These are phyloP conservation scores for Funneliformis geosporum DNA, from an alignment of 192 early-diverging fungal species.

Conservation along the genomic window DNA sequence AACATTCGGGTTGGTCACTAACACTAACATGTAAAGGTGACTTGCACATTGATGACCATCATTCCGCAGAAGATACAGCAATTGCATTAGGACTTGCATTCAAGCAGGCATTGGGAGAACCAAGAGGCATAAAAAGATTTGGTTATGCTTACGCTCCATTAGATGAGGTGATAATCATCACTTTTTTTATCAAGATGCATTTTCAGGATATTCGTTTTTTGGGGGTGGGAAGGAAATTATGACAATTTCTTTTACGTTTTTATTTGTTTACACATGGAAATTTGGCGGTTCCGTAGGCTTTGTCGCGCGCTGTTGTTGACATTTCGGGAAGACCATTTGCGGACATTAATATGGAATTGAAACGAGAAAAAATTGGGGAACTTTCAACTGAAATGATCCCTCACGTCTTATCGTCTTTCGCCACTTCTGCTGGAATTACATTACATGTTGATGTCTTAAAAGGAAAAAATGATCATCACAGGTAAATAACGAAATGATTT, in stretches of 20 bases:
- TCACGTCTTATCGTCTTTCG: slow-evolving; percentile 93
- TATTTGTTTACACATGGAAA: background rate
- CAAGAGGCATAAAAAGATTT: slow-evolving; percentile 89
- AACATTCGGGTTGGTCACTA: slow-evolving; percentile 92
- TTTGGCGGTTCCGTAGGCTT: slow-evolving; percentile 55
- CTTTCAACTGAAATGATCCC: slow-evolving; percentile 99
- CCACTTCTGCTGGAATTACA: slow-evolving; percentile 88
- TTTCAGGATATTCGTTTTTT: background rate
- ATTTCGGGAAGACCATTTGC: slow-evolving; percentile 94
- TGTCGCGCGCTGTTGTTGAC: slow-evolving; percentile 93
- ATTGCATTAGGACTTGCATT: slow-evolving; percentile 94
- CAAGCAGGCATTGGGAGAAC: slow-evolving; percentile 86
- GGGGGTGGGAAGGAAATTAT: background rate
- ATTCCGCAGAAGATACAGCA: slow-evolving; percentile 94
- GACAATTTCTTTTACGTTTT: background rate
- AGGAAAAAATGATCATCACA: slow-evolving; percentile 96
- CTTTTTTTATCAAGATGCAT: slow-evolving; percentile 3
- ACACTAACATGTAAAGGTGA: slow-evolving; percentile 86
- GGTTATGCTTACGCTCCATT: slow-evolving; percentile 94
- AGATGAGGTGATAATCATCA: slow-evolving; percentile 68
- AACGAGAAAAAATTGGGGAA: slow-evolving; percentile 87
- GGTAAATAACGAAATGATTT: slow-evolving; percentile 49
- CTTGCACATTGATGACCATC: slow-evolving; percentile 97
- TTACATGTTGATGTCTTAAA: slow-evolving; percentile 95
- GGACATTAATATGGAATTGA: slow-evolving; percentile 80